Conservation (phyloP, 805 yeast genomes). For the Ogataea glucozyma region DNA sequence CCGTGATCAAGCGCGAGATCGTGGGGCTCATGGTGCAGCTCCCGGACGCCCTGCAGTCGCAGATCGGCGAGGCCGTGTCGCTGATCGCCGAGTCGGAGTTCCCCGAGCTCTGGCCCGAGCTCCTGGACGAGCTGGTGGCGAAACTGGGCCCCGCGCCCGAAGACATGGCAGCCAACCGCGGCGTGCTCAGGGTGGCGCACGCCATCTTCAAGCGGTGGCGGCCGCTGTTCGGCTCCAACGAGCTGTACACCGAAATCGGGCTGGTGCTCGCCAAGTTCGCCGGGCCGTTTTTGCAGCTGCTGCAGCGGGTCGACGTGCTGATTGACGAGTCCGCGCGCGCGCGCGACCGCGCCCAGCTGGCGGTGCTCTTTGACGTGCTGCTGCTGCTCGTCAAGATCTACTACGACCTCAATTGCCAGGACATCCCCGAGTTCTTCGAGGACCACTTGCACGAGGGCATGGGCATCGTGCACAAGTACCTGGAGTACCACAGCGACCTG, state of each 20-base stretch:
- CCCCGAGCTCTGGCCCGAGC: conserved; percentile 83
- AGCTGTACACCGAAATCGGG: conserved; percentile 80
- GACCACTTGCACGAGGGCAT: conserved; percentile 79
- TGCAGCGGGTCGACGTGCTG: conserved; percentile 64
- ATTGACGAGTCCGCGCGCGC: conserved; percentile 46
- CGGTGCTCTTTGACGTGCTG: conserved; percentile 66
- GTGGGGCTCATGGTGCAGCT: conserved; percentile 81
- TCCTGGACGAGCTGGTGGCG: conserved; percentile 70
- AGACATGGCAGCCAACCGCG: conserved; percentile 76
- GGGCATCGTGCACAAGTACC: conserved; percentile 79
- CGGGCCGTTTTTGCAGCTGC: conserved; percentile 70
- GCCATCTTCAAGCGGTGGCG: conserved; percentile 97
- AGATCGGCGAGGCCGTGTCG: conserved; percentile 91
- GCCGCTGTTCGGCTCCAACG: conserved; percentile 89
- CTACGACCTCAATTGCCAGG: conserved; percentile 95
- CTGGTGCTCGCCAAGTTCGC: conserved; percentile 83
- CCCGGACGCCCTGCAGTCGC: conserved; percentile 82
- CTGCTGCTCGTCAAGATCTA: conserved; percentile 76
- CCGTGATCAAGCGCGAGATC: conserved; percentile 70
- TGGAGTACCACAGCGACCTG: conserved; percentile 57
- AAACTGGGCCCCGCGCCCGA: conserved; percentile 61
- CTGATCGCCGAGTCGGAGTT: conserved; percentile 94
- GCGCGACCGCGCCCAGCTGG: conserved; percentile 51
- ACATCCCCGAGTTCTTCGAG: conserved; percentile 96
- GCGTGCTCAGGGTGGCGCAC: conserved; percentile 89